Percentiles rank a stretch among this genome's conserved stretches.
phyloP scores from a whole-genome alignment of 768 basidiomycete species.

The Coprinopsis sp. region DNA sequence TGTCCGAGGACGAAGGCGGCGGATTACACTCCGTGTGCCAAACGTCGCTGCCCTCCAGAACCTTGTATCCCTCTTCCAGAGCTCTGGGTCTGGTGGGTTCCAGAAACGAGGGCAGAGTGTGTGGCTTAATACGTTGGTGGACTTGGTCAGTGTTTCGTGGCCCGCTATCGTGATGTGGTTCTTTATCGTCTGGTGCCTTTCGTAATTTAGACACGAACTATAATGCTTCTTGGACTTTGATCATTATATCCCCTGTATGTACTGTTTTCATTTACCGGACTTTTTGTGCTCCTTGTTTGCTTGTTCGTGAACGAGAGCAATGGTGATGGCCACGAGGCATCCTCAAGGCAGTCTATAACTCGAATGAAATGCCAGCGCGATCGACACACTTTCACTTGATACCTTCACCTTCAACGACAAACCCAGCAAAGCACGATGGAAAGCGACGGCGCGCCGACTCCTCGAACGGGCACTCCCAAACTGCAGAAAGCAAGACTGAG shows the following conservation, averaged over 20 bases:
- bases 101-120: background rate
- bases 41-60: background rate
- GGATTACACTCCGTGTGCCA: slow-evolving; percentile 46
- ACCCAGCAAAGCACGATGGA: background rate
- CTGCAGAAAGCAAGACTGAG: background rate
- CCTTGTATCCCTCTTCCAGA: slow-evolving; percentile 1
- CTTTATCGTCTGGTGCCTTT: slow-evolving; percentile 4
- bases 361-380: slow-evolving; percentile 1
- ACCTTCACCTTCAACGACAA: background rate
- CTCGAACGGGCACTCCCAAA: background rate
- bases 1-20: slow-evolving; percentile 49
- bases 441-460: background rate
- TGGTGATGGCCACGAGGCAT: background rate
- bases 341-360: background rate
- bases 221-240: too few species aligned
- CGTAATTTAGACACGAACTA: too few species aligned
- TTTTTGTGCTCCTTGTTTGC: too few species aligned
- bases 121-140: background rate
- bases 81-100: background rate
- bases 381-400: background rate
- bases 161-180: slow-evolving; percentile 4
- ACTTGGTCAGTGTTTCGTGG: slow-evolving; percentile 5
- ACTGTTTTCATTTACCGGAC: too few species aligned
- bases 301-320: too few species aligned
- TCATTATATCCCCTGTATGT: background rate